Evolutionary conservation across 2,329 filamentous ascomycete species (phyloP), one percentile per base, ranked within the genome.

Genomic region (Lachnellula hyalina): DNA sequence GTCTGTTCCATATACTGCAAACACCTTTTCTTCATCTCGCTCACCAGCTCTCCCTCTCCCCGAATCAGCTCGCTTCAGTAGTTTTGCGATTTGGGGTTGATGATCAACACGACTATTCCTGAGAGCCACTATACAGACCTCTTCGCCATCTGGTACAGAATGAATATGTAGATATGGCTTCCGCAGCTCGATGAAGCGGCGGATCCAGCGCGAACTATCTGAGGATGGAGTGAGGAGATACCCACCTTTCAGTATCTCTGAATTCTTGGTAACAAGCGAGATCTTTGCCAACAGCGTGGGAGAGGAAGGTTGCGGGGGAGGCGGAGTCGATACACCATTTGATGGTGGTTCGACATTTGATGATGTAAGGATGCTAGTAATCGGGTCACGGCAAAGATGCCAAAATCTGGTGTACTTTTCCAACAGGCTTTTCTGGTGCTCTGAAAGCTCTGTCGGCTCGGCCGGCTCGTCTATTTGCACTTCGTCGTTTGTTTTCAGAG

Each of bases 161-260:
- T 97, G 90, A 36, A 99, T 83, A 71, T 97, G 91, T 51, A 99
- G 78, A 69, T 97, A 99, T 0, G 94, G 94, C 51, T 88, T 82
- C 34, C 94, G 84, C 28, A 99, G 81, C 73, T 99, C 94, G 49
- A 96, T 90, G 67, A 96, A 97, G 42, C 93, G 86, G 64, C 92
- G 90, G 28, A 94, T 82, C 94, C 94, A 99, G 58, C 87, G 83
- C 21, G 85, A 88, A 36, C 86, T 89, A 52, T 89, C 86, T 53
- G 85, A 86, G 67, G 91, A 91, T 0, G 91, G 91, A 2, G 89
- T 89, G 44, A 97, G 78, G 15, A 99, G 81, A 70, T 94, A 95
- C 15, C 92, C 92, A 15, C 89, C 86, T 73, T 96, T 96, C 63
- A 96, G 78, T 0, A 94, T 80, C 44, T 82, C 83, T 1, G 86